Base-by-base conservation (phyloP, 1,139 yeast species). In the Taphrina populina region DNA sequence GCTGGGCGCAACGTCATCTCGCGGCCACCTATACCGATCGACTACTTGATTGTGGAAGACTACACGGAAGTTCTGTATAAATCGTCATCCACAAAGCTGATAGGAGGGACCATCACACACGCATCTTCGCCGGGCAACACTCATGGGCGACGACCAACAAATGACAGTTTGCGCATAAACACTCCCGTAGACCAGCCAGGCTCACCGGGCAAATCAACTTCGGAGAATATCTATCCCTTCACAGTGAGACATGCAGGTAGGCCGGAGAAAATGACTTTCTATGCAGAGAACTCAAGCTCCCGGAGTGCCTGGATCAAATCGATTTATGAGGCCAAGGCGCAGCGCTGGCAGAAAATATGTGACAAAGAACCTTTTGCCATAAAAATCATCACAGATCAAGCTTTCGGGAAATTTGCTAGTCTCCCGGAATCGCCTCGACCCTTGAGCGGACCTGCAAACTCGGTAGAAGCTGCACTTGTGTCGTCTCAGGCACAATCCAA, bases 301-400 rank as follows among this genome's bases (percentile, higher is more conserved):
- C 72, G 87, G 47, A 74, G 71, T 7, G 71, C 71, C 4, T 88
- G 95, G 95, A 69, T 80, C 3, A 69, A 72, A 1, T 71, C 78
- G 3, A 75, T 86, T 33, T 71, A 76, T 35, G 69, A 70, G 10
- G 84, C 88, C 13, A 81, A 83, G 61, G 69, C 77, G 11, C 76
- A 40, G 2, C 73, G 80, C 56, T 77, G 59, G 30, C 26, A 34
- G 20, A 73, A 69, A 10, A 20, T 37, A 17, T 27, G 32, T 32
- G 23, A 24, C 26, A 67, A 76, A 0, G 85, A 79, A 59, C 84
- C 88, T 0, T 83, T 82, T 64, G 65, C 71, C 7, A 66, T 84
- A 21, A 70, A 72, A 30, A 73, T 79, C 10, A 66, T 87, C 7
- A 43, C 56, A n/a, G 39, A 41, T 5, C 40, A 43, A 17, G 43